Conservation (phyloP, 306 rosid genomes). For the Cicer bijugum region DNA sequence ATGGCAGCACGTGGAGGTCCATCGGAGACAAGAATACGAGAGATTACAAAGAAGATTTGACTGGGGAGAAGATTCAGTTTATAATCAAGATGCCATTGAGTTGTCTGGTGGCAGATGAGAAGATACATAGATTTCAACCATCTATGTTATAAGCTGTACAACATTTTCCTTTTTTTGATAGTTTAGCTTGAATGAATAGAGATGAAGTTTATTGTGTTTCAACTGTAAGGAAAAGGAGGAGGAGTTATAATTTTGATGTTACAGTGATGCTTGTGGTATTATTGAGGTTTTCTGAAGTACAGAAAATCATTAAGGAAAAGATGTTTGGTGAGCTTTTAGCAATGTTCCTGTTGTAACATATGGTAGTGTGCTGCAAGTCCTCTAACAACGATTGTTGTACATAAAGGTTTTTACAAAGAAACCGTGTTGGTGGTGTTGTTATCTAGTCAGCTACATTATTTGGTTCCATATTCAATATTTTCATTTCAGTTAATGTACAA, state of each 20-base stretch:
- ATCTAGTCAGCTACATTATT: neutral
- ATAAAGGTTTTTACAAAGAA: constrained; percentile 14
- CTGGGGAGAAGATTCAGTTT: constrained; percentile 94
- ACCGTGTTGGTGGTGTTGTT: neutral
- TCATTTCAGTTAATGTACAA: neutral
- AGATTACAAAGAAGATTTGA: constrained; percentile 92
- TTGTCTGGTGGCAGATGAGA: constrained; percentile 90
- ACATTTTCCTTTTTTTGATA: constrained; percentile 48
- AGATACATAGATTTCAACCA: constrained; percentile 23
- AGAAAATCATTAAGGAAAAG: constrained; percentile 19
- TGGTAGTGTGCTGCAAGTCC: neutral
- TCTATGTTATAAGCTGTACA: constrained; percentile 16
- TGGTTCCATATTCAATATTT: constrained; percentile 11
- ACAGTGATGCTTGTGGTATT: constrained; percentile 3
- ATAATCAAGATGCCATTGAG: constrained; percentile 91
- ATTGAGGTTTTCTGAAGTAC: neutral
- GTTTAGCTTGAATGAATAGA: constrained; percentile 45
- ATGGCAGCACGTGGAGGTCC: constrained; percentile 93
- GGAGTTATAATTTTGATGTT: constrained; percentile 27
- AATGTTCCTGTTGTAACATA: neutral
- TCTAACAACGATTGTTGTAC: constrained; percentile 8
- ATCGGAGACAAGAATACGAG: constrained; percentile 85
- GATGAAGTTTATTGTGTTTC: constrained; percentile 35
- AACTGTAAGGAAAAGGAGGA: constrained; percentile 36
- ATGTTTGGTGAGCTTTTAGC: constrained; percentile 32